Evolutionary conservation across 2,329 filamentous ascomycete genomes (phyloP).

Genomic region (Allantophomopsis lycopodina): DNA sequence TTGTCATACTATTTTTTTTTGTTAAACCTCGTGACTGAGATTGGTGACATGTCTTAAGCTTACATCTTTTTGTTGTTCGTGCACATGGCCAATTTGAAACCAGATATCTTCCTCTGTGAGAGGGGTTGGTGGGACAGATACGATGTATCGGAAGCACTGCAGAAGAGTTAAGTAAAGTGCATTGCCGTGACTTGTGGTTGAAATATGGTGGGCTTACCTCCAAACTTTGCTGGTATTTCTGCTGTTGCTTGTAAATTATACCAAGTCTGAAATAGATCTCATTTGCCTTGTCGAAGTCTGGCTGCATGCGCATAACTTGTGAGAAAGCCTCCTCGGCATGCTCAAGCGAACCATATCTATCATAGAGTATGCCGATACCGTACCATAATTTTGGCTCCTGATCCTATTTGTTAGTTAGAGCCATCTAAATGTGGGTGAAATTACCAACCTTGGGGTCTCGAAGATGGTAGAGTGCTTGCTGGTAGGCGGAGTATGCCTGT

Average conservation of each 20-base stretch:
- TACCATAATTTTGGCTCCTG: constrained; percentile 98
- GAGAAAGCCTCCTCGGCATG: constrained; percentile 98
- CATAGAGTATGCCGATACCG: constrained; percentile 93
- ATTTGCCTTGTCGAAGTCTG: constrained; percentile 95
- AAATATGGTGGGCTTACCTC: constrained; percentile 45
- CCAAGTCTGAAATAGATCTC: constrained; percentile 97
- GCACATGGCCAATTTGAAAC: constrained; percentile 98
- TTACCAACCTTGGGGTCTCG: constrained; percentile 70
- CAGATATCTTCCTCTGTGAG: constrained; percentile 96
- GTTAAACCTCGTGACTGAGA: constrained; percentile 10
- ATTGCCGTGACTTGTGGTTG: constrained; percentile 2
- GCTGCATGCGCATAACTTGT: constrained; percentile 97
- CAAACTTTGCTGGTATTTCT: constrained; percentile 82
- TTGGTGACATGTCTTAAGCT: constrained; percentile 24
- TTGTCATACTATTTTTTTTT: constrained; percentile 60
- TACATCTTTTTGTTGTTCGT: constrained; percentile 98
- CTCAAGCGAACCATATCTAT: constrained; percentile 89
- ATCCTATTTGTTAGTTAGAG: constrained; percentile 6
- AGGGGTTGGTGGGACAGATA: constrained; percentile 80
- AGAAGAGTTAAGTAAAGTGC: constrained; percentile 11
- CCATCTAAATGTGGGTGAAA: constrained; percentile 1
- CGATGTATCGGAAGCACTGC: constrained; percentile 97
- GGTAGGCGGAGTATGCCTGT: constrained; percentile 92
- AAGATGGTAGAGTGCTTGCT: constrained; percentile 86
- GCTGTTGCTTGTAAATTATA: constrained; percentile 99